Evolutionary conservation across 441 rosid species (phyloP), one percentile per base, ranked within the genome.

Genomic region (Melianthus villosus): DNA sequence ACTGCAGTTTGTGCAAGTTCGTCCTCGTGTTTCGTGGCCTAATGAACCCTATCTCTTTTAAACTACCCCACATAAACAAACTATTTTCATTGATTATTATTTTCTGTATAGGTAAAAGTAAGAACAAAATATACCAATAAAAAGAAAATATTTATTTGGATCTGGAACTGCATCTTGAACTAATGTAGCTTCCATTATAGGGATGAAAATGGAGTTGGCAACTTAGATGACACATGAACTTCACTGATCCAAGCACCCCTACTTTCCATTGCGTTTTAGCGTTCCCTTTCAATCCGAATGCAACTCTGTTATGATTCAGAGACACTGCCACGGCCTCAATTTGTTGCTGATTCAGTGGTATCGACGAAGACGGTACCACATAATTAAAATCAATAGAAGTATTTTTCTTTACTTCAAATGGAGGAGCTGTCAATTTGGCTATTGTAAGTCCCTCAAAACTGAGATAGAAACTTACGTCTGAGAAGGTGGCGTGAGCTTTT

Each of bases 201-300:
- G 68, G 58, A 56, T 44, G 82, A 46, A 89, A 84, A 14, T 10
- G 59, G 44, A 89, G 87, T 25, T 23, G 30, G 31, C 98, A 84
- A 13, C 53, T 39, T 63, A 89, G 63, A 38, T 35, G 63, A 50
- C 73, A 71, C 37, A 33, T 50, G 42, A 66, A 79, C 48, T 46
- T 54, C 25, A 75, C 53, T 0, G 94, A 79, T 0, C 94, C 96
- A 19, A 89, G 50, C 16, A 33, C 57, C 18, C 86, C 83, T 0
- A 84, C 68, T 31, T 73, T 57, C 93, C 98, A 84, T 26, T 72
- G 56, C n/a, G 79, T 59, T 50, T 46, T 64, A 2, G 72, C 54
- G 4, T 59, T 61, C 9, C 96, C 98, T 59, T 64, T 65, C 35
- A 89, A 53, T 25, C 63, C 73, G 38, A 84, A 84, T 12, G 26